Evolutionary conservation across 495 filamentous ascomycete genomes (phyloP).

Genomic region (Antarctomyces pellizariae): DNA sequence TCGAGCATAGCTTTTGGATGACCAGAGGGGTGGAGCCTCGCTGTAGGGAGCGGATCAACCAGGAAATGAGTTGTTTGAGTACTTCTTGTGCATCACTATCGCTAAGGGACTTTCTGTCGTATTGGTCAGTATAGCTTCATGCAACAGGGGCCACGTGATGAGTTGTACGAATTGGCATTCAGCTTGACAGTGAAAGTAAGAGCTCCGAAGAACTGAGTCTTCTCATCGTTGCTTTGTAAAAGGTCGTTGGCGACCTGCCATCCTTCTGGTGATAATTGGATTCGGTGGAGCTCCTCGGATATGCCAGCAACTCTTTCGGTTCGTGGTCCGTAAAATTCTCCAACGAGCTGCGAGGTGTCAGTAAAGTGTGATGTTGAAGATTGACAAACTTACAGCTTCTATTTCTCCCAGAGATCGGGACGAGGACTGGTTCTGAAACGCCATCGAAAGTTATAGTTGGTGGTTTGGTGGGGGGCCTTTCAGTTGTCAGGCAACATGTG

Average conservation of each 20-base stretch:
- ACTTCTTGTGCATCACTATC: slow-evolving; percentile 36
- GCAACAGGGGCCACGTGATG: neutral
- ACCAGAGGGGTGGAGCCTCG: slow-evolving; percentile 40
- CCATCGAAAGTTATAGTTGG: no score
- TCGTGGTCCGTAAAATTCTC: slow-evolving; percentile 49
- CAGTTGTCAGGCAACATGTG: no score
- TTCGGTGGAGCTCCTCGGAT: slow-evolving; percentile 47
- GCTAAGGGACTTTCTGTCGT: slow-evolving; percentile 30
- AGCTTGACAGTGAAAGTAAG: slow-evolving; percentile 83
- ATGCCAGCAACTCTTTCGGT: slow-evolving; percentile 35
- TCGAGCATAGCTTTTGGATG: slow-evolving; percentile 60
- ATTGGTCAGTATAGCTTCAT: slow-evolving; percentile 2
- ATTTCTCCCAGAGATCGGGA: slow-evolving; percentile 20
- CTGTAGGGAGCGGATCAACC: slow-evolving; percentile 35
- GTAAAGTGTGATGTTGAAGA: neutral
- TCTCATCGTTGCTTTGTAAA: slow-evolving; percentile 34
- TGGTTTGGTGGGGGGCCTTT: no score
- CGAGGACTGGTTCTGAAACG: slow-evolving; percentile 6
- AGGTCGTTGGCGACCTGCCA: slow-evolving; percentile 69
- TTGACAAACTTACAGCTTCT: slow-evolving; percentile 14
- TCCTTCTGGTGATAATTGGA: slow-evolving; percentile 57
- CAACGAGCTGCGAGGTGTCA: slow-evolving; percentile 25
- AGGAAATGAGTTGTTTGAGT: slow-evolving; percentile 43
- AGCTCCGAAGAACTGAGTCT: slow-evolving; percentile 82
- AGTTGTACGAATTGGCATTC: slow-evolving; percentile 49